Conservation (phyloP, 2,329 filamentous ascomycete genomes). For the Penicillium sp. region DNA sequence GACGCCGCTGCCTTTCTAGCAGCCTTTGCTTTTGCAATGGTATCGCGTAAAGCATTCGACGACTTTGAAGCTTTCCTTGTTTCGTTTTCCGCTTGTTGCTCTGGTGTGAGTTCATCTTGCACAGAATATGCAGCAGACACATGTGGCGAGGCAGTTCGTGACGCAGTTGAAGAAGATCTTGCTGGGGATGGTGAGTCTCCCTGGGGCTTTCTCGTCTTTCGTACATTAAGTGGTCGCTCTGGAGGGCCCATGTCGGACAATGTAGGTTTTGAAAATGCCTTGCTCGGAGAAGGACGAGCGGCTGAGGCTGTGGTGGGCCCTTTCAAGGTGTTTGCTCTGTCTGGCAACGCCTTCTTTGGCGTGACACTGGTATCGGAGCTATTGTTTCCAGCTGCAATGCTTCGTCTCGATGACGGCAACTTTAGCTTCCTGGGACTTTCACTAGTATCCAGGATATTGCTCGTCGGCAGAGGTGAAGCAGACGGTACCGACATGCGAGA, state of each 20-base stretch:
- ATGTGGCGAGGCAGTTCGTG: slow-evolving; percentile 31
- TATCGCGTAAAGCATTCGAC: slow-evolving; percentile 75
- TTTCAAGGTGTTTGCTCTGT: slow-evolving; percentile 31
- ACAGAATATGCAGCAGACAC: slow-evolving; percentile 28
- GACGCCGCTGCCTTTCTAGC: slow-evolving; percentile 57
- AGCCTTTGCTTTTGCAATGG: slow-evolving; percentile 88
- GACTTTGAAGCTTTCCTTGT: slow-evolving; percentile 57
- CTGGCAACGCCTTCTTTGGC: slow-evolving; percentile 14
- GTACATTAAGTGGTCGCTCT: slow-evolving; percentile 38
- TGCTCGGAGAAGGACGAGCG: slow-evolving; percentile 51
- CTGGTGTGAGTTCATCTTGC: slow-evolving; percentile 28
- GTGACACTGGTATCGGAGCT: slow-evolving; percentile 16
- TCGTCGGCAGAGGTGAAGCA: slow-evolving; percentile 19
- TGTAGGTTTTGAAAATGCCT: slow-evolving; percentile 55
- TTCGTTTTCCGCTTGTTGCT: slow-evolving; percentile 30
- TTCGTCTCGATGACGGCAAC: slow-evolving; percentile 21
- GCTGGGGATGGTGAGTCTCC: slow-evolving; percentile 27
- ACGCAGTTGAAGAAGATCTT: slow-evolving; percentile 30
- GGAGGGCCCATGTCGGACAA: slow-evolving; percentile 27
- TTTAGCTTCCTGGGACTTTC: slow-evolving; percentile 27
- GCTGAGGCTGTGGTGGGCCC: slow-evolving; percentile 42
- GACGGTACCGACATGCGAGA: slow-evolving; percentile 28
- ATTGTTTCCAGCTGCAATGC: slow-evolving; percentile 11
- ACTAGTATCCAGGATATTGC: slow-evolving; percentile 13
- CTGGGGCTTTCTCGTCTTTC: slow-evolving; percentile 36